Evolutionary conservation across 108 stramenopile genomes (phyloP).

Genomic region (Nitzschia sp.): DNA sequence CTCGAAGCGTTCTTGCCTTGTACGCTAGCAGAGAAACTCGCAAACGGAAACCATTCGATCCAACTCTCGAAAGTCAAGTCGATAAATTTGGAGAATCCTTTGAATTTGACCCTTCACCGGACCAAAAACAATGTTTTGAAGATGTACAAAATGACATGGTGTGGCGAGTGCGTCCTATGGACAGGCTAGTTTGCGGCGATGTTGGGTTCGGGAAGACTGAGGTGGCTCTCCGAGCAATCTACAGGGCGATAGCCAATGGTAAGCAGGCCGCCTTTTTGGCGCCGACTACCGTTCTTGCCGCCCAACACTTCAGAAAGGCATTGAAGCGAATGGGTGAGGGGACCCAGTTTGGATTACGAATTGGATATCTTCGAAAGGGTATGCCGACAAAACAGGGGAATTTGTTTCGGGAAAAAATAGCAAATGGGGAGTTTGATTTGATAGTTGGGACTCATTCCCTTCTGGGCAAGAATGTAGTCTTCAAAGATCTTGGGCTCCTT

Average conservation of each 20-base stretch:
- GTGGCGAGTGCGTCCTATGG: constrained; percentile 91
- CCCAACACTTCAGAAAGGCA: constrained; percentile 85
- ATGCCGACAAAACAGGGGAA: constrained; percentile 74
- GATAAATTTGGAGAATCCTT: constrained; percentile 75
- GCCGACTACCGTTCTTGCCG: constrained; percentile 92
- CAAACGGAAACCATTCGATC: constrained; percentile 67
- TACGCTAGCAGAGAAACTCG: constrained; percentile 66
- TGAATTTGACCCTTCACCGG: constrained; percentile 77
- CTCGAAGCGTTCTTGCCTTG: constrained; percentile 73
- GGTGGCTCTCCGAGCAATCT: constrained; percentile 89
- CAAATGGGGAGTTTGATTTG: constrained; percentile 65
- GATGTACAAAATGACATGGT: constrained; percentile 95
- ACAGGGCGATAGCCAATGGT: constrained; percentile 77
- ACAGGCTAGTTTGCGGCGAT: constrained; percentile 94
- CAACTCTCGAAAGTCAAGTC: constrained; percentile 55
- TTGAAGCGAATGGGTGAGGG: constrained; percentile 72
- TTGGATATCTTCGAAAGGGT: constrained; percentile 70
- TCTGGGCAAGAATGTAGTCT: constrained; percentile 68
- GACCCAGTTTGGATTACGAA: constrained; percentile 51
- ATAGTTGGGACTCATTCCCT: constrained; percentile 94
- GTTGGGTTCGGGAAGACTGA: constrained; percentile 98
- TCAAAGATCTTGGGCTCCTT: constrained; percentile 86
- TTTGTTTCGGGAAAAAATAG: constrained; percentile 66
- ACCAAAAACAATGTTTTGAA: constrained; percentile 84
- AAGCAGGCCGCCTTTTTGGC: constrained; percentile 91